These are phyloP conservation scores for Davidsoniella neocaledoniae DNA, from an alignment of 2,329 filamentous ascomycete genomes.

Conservation along the genomic window DNA sequence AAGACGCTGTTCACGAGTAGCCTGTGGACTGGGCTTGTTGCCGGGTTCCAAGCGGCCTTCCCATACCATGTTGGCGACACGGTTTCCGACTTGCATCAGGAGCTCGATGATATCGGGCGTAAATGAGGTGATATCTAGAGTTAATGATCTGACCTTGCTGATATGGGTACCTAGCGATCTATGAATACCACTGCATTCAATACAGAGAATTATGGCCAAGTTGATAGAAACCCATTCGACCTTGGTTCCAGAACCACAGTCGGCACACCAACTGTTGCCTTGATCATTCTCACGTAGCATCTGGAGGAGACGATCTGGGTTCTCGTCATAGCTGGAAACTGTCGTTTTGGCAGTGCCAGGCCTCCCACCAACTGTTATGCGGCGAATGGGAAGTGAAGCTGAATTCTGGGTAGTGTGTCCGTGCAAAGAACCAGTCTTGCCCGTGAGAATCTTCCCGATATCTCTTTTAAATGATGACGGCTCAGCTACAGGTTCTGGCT, in stretches of 20 bases:
- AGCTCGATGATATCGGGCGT: conserved; percentile 94
- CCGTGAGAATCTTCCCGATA: conserved; percentile 82
- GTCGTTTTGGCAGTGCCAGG: conserved; percentile 53
- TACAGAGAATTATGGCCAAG: conserved; percentile 86
- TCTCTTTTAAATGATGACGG: conserved; percentile 54
- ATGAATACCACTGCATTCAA: conserved; percentile 96
- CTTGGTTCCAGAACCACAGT: conserved; percentile 80
- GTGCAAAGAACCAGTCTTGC: conserved; percentile 63
- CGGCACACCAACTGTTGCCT: conserved; percentile 84
- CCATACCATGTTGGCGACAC: conserved; percentile 93
- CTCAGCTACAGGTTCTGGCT: conserved; percentile 20
- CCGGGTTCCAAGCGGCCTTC: conserved; percentile 65
- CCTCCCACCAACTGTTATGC: conserved; percentile 81
- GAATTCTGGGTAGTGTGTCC: conserved; percentile 32
- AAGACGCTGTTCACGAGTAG: conserved; percentile 78
- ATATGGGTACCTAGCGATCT: conserved; percentile 93
- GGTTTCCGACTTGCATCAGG: conserved; percentile 77
- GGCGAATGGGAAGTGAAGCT: conserved; percentile 50
- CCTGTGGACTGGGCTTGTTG: conserved; percentile 57
- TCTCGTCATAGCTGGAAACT: conserved; percentile 62
- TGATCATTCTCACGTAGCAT: conserved; percentile 79
- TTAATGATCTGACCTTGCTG: conserved; percentile 89
- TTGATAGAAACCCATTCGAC: conserved; percentile 99
- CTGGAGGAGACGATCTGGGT: conserved; percentile 71
- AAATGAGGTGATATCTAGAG: conserved; percentile 88